A percentile compares a stretch with the other conserved stretches of the same genome.
Conservation (phyloP, 1,139 yeast species). For the Candida sojae region DNA sequence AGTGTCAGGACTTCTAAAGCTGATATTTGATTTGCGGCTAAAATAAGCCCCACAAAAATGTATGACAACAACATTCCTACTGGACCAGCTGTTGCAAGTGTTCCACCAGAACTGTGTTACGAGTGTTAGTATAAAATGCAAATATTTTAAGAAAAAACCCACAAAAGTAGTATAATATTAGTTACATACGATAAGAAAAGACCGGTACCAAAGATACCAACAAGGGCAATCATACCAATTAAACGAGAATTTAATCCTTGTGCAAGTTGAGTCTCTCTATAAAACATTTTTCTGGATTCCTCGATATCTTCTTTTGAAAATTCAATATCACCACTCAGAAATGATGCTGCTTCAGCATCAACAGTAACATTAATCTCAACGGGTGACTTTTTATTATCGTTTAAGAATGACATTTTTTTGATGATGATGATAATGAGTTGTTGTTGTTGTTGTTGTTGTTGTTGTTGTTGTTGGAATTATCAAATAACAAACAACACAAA, state of each 20-base stretch:
- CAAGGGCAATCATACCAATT: slow-evolving; percentile 32
- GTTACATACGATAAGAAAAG: slow-evolving; percentile 7
- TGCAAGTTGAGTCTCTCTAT: slow-evolving; percentile 13
- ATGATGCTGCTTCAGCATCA: not conserved
- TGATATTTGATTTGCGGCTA: slow-evolving; percentile 22
- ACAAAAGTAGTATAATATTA: not conserved
- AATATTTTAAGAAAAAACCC: not conserved
- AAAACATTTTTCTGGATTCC: slow-evolving; percentile 10
- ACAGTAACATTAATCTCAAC: not conserved
- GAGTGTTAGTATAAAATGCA: not conserved
- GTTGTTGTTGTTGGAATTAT: no score
- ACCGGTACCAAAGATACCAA: slow-evolving; percentile 28
- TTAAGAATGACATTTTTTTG: not conserved
- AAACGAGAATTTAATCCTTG: slow-evolving; percentile 25
- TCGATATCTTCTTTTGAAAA: slow-evolving; percentile 4
- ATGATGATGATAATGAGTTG: no score
- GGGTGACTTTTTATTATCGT: not conserved
- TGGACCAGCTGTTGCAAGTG: slow-evolving; percentile 18
- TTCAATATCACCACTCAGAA: not conserved
- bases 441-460: no score
- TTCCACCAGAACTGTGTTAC: slow-evolving; percentile 16
- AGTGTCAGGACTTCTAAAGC: slow-evolving; percentile 28
- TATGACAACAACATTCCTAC: slow-evolving; percentile 21
- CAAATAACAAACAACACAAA: no score
- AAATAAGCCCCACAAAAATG: slow-evolving; percentile 20